Percentiles rank a stretch among this genome's conserved stretches.
These are phyloP conservation scores for Oryza coarctata DNA, from an alignment of 176 grass and related monocot species.

Conservation along the genomic window DNA sequence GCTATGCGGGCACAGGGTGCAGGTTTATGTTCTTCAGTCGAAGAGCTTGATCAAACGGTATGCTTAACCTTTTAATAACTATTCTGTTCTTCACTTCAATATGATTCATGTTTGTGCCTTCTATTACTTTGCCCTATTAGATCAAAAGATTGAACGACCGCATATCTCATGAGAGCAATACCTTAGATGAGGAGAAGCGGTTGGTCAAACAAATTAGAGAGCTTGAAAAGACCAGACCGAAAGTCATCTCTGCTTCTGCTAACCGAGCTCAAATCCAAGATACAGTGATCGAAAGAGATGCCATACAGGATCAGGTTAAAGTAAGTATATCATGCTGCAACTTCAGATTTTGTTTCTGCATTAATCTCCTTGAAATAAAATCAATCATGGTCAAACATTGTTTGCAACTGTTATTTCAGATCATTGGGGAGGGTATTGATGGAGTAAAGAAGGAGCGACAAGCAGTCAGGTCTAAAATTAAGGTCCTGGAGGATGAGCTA, in stretches of 20 bases:
- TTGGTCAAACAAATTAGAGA: slow-evolving; percentile 84
- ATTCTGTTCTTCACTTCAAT: background rate
- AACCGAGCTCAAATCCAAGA: slow-evolving; percentile 75
- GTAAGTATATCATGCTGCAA: slow-evolving; percentile 51
- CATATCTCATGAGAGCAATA: slow-evolving; percentile 87
- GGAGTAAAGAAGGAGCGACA: slow-evolving; percentile 63
- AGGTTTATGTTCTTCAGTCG: slow-evolving; percentile 85
- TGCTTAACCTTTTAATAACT: slow-evolving; percentile 30
- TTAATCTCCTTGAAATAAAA: slow-evolving; percentile 19
- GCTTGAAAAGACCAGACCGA: slow-evolving; percentile 82
- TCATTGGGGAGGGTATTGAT: slow-evolving; percentile 56
- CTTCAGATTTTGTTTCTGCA: slow-evolving; percentile 13
- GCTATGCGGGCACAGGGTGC: slow-evolving; percentile 67
- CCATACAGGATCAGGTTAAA: slow-evolving; percentile 86
- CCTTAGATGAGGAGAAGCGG: slow-evolving; percentile 82
- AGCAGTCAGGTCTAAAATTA: slow-evolving; percentile 67
- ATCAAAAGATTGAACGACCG: slow-evolving; percentile 79
- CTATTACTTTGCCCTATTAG: slow-evolving; percentile 38
- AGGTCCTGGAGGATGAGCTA: slow-evolving; percentile 57
- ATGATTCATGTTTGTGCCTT: slow-evolving; percentile 36
- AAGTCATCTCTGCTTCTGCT: slow-evolving; percentile 73
- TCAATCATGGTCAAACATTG: slow-evolving; percentile 1
- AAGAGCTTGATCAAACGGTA: slow-evolving; percentile 87
- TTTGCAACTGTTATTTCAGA: slow-evolving; percentile 30
- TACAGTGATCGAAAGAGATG: slow-evolving; percentile 72